Conservation (phyloP, 2,329 filamentous ascomycete species). For the Huntiella savannae region DNA sequence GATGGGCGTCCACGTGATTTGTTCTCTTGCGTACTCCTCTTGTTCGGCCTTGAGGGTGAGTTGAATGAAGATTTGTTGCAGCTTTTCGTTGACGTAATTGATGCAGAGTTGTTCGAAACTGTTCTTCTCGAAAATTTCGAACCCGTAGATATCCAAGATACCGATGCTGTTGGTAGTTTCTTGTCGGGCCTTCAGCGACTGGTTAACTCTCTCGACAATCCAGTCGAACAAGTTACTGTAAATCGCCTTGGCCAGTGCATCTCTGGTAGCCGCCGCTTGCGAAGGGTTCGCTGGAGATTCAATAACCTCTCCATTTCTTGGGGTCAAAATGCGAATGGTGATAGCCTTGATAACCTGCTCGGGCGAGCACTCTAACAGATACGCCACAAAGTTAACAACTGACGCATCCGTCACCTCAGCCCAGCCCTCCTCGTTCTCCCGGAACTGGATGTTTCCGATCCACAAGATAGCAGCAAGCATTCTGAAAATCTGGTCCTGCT, state of each 20-base stretch:
- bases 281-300: constrained; percentile 67
- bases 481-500: constrained; percentile 92
- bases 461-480: constrained; percentile 84
- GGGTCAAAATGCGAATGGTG: constrained; percentile 68
- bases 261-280: constrained; percentile 70
- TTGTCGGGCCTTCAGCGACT: constrained; percentile 63
- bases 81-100: constrained; percentile 98
- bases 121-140: constrained; percentile 98
- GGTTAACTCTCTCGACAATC: constrained; percentile 87
- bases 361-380: constrained; percentile 73
- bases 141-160: constrained; percentile 96
- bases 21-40: constrained; percentile 86
- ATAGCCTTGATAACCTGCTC: constrained; percentile 68
- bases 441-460: constrained; percentile 86
- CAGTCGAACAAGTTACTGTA: constrained; percentile 97
- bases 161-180: constrained; percentile 69
- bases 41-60: constrained; percentile 91
- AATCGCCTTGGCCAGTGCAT: constrained; percentile 85
- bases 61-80: constrained; percentile 98
- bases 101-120: constrained; percentile 98
- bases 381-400: constrained; percentile 85
- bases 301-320: constrained; percentile 45
- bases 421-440: constrained; percentile 76
- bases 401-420: constrained; percentile 74
- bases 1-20: constrained; percentile 98